Base-by-base conservation (phyloP, 805 yeast species). In the Lachancea dasiensis region DNA sequence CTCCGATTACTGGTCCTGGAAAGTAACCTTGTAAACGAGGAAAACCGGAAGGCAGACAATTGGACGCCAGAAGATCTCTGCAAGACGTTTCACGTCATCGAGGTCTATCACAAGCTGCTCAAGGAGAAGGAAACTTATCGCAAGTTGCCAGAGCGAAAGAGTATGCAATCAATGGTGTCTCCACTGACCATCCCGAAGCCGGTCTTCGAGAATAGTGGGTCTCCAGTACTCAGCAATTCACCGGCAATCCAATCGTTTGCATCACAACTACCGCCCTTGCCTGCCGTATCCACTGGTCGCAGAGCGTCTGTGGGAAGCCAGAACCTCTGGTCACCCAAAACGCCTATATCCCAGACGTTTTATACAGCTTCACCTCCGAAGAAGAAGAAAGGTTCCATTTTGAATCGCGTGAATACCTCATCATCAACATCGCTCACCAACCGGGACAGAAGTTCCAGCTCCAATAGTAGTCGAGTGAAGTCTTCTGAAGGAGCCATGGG, bases 31-130 rank as follows among this genome's bases (percentile, higher is more conserved):
- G 73, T 76, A 1, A 72, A 77, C 41, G 69, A 69, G 26, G 60
- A 65, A 16, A 50, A 68, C 16, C 55, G 64, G 24, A 85, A 85
- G 56, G 55, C 60, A 10, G 68, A 68, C n/a, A 82, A 84, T 3
- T 78, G 86, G 77, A 67, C 63, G 16, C 84, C 89, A 1, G 59
- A 68, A 9, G 86, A 82, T 50, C 69, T 77, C 18, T 74, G 79
- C 3, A 63, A 68, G 29, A 72, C 79, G 14, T 69, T 66, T 48
- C 75, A 76, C 34, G 68, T 75, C 3, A 71, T 69, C 41, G 60
- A 63, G 28, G 56, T 63, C 27, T 72, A 70, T 45, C 58, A 62
- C 24, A 52, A 51, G 22, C 22, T 64, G 16, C 47, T 51, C 22
- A 48, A 51, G 16, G 58, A 54, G 11, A 43, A 47, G 6, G 40